Evolutionary conservation across 2,329 filamentous ascomycete species (phyloP), one percentile per base, ranked within the genome.

Genomic region (Fusarium coffeatum): DNA sequence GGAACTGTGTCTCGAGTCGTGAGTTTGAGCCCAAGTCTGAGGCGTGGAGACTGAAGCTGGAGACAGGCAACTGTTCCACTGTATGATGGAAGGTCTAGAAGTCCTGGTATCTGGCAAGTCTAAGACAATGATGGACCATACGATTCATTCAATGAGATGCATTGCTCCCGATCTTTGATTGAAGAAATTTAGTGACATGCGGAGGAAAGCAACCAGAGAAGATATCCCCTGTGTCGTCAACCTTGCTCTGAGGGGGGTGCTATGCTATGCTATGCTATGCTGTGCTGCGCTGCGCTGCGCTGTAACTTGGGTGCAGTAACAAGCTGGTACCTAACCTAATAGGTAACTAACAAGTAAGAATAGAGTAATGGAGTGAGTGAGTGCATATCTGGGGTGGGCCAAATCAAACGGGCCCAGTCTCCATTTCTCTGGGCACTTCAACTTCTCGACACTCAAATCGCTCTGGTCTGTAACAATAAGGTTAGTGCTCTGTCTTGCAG

Each of bases 121-220:
- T n/a, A 48, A 47, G 56, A 50, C 57, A 25, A 32, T 20, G 25
- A 60, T 37, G 18, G 41, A 54, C 66, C 60, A 51, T 62, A 56
- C 60, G 47, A 69, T 42, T 49, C 20, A 46, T 50, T 55, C 42
- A 37, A n/a, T n/a, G 18, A 37, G 50, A 56, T 59, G 12, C 34
- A 49, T 34, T 64, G 41, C 40, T 41, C 54, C 50, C 54, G 40
- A 59, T 55, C 59, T 25, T 47, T 61, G 48, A 55, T 53, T 62
- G 30, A 66, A 55, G 64, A 51, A 53, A 41, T 32, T 46, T 32
- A 46, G 53, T 43, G 20, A 23, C 20, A 28, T 23, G 49, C 42
- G 60, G 20, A 56, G 40, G 41, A 18, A 46, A 27, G 20, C 22
- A 55, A 30, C 30, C 32, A 40, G 32, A 55, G 48, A 32, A 42